A percentile compares a stretch with the other conserved stretches of the same genome.
Conservation (phyloP, 352 stramenopile genomes). For the Globisporangium emineosum region DNA sequence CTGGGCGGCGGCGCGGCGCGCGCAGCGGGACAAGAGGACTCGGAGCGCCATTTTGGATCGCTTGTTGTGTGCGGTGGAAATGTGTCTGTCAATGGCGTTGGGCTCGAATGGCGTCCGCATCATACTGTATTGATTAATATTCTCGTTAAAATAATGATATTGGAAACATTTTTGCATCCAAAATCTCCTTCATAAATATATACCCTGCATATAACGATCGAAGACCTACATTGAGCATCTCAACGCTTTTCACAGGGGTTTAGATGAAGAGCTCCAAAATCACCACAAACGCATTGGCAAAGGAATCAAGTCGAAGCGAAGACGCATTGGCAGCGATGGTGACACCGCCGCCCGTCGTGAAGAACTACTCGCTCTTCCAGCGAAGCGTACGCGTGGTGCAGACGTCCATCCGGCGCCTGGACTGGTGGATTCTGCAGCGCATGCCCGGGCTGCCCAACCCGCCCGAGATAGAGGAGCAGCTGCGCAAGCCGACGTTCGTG, state of each 20-base stretch:
- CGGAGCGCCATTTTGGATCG: constrained; percentile 16
- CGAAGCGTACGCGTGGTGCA: constrained; percentile 62
- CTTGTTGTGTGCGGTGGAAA: constrained; percentile 6
- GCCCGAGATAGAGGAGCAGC: constrained; percentile 44
- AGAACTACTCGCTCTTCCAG: constrained; percentile 82
- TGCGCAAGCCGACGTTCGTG: constrained; percentile 48
- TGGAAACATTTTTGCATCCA: neutral
- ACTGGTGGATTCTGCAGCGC: constrained; percentile 50
- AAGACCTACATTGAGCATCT: neutral
- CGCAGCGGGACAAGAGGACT: constrained; percentile 13
- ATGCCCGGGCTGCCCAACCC: constrained; percentile 75
- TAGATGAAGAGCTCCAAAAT: neutral
- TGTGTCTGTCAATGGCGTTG: constrained; percentile 4
- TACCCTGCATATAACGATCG: neutral
- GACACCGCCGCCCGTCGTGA: constrained; percentile 20
- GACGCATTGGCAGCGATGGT: neutral
- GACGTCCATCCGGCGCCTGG: constrained; percentile 45
- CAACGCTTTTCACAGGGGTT: neutral
- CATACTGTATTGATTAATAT: neutral
- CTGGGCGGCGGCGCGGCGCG: neutral
- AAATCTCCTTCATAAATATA: neutral
- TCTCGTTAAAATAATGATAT: neutral
- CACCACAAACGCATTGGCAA: constrained; percentile 1
- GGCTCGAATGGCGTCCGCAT: neutral
- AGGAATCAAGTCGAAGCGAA: neutral